These are phyloP conservation scores for Globisporangium parvum DNA, from an alignment of 352 stramenopile species.

Conservation along the genomic window DNA sequence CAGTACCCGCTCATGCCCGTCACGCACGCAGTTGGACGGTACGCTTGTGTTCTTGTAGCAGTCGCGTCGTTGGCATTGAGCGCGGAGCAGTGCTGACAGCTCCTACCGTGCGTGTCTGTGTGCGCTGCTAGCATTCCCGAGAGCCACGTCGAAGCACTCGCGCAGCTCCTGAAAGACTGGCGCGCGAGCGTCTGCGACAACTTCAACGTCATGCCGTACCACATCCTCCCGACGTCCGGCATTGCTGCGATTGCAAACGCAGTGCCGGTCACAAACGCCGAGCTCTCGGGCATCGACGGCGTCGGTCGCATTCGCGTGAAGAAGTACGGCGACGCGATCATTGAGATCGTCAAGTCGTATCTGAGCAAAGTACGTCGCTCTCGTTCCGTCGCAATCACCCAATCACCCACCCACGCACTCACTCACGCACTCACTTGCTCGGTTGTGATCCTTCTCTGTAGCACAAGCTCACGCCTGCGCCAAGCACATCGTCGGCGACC, in stretches of 20 bases:
- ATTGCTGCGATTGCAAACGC: slow-evolving; percentile 80
- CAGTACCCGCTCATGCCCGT: slow-evolving; percentile 53
- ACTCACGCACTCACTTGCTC: too few relatives aligned
- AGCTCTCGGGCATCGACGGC: slow-evolving; percentile 78
- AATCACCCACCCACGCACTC: background rate
- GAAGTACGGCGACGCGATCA: slow-evolving; percentile 82
- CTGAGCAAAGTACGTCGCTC: slow-evolving; percentile 48
- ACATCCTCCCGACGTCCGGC: slow-evolving; percentile 75
- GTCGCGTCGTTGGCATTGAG: background rate
- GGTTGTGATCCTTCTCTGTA: slow-evolving; percentile 15
- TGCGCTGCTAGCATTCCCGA: slow-evolving; percentile 45
- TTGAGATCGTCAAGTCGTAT: slow-evolving; percentile 77
- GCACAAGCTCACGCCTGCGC: slow-evolving; percentile 58
- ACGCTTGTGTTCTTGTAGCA: slow-evolving; percentile 5
- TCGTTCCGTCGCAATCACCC: background rate
- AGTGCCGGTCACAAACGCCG: slow-evolving; percentile 63
- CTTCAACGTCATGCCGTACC: slow-evolving; percentile 84
- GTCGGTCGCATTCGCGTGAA: slow-evolving; percentile 79
- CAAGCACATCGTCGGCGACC: slow-evolving; percentile 12
- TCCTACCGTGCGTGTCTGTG: too few relatives aligned
- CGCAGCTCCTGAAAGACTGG: slow-evolving; percentile 83
- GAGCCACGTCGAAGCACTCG: slow-evolving; percentile 61
- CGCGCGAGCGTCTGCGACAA: slow-evolving; percentile 81
- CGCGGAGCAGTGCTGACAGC: too few relatives aligned
- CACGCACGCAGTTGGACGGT: slow-evolving; percentile 43